A percentile compares a stretch with the other conserved stretches of the same genome.
phyloP scores from a whole-genome alignment of 2,329 filamentous ascomycete species.

The Paecilomyces niveus region DNA sequence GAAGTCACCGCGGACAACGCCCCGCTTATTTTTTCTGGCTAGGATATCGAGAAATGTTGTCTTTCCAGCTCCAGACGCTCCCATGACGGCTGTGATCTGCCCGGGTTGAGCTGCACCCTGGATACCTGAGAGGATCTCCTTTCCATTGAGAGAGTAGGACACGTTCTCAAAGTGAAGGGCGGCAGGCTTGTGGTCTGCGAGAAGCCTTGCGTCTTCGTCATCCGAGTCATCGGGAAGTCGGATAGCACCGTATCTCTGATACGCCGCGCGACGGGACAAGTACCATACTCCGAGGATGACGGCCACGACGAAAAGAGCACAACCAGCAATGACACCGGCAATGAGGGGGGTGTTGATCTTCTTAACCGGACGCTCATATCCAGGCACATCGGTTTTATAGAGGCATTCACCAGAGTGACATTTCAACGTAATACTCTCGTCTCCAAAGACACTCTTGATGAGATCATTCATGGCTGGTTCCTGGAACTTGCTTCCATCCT shows the following conservation, averaged over 20 bases:
- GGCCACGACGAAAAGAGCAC: constrained; percentile 79
- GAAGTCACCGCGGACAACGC: constrained; percentile 69
- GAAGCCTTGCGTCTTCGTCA: constrained; percentile 77
- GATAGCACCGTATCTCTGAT: constrained; percentile 61
- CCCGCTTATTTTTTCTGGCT: constrained; percentile 93
- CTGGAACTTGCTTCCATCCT: constrained; percentile 73
- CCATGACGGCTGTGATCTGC: constrained; percentile 97
- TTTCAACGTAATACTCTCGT: constrained; percentile 75
- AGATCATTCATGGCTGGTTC: constrained; percentile 90
- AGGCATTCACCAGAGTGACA: constrained; percentile 88
- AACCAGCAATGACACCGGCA: constrained; percentile 81
- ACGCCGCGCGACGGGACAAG: constrained; percentile 64
- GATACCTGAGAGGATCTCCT: constrained; percentile 72
- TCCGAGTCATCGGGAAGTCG: constrained; percentile 77
- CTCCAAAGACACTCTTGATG: constrained; percentile 83
- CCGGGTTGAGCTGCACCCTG: constrained; percentile 85
- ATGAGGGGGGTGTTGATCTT: constrained; percentile 96
- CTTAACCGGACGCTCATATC: constrained; percentile 81
- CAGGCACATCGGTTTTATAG: constrained; percentile 85
- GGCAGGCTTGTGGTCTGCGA: constrained; percentile 86
- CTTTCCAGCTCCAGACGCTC: constrained; percentile 93
- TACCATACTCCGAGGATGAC: constrained; percentile 83
- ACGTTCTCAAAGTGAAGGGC: constrained; percentile 84
- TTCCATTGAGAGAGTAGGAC: constrained; percentile 78
- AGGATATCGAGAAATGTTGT: constrained; percentile 95